Evolutionary conservation across 169 alveolate genomes (phyloP), one percentile per base, ranked within the genome.

Genomic region (Eimeria tenella): DNA sequence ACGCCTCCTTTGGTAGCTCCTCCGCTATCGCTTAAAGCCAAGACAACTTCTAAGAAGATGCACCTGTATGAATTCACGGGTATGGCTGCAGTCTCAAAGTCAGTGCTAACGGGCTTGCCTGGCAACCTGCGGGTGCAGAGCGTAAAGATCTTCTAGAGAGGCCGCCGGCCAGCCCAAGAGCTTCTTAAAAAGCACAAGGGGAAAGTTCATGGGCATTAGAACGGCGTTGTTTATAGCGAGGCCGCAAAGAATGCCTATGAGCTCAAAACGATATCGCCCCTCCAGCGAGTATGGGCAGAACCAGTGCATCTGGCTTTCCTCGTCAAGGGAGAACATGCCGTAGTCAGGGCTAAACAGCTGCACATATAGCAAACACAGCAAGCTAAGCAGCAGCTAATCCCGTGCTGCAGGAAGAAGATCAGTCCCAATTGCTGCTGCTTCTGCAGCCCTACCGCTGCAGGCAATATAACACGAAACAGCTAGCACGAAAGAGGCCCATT

Each of bases 211-310:
- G 94, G 97, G 99, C 83, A 98, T 94, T 6, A 97, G 96, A 31
- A 97, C 96, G 63, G 96, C 93, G 94, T 98, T 98, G 95, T 97
- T 98, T 19, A 98, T 97, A 1, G 99, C 99, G 49, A 98, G 95
- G 23, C 99, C 99, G 90, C 98, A 93, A 10, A 98, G 82, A 21
- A 94, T 94, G 49, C 99, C 99, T 8, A 98, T 96, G 79, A 98
- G 93, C 93, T 97, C 98, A 90, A 97, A 98, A 60, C 97, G 97
- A 94, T 23, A 73, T 62, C 10, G 13, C 13, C 74, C 89, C 77
- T 97, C 99, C 71, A 96, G 89, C 23, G 98, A 94, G 90, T 96
- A 94, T 13, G 96, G 93, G 90, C 97, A 98, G 93, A 98, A 98
- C 99, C 99, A 98, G 92, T 93, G 97, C 93, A 97, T 81, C 55